Evolutionary conservation across 805 yeast genomes (phyloP).

Genomic region (Komagataella phaffii): DNA sequence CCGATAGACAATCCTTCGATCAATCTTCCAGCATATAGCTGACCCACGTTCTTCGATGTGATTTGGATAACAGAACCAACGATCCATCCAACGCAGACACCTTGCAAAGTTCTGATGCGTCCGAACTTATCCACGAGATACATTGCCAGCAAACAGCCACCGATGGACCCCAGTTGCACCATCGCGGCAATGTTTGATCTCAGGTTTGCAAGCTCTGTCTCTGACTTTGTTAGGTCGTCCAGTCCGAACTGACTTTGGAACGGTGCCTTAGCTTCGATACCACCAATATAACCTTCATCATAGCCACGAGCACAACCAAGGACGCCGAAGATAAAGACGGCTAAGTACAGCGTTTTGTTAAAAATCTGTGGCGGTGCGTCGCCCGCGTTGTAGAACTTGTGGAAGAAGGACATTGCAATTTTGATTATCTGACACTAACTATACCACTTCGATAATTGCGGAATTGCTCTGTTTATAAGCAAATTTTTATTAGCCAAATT

Average conservation of each 20-base stretch:
- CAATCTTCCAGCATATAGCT: constrained; percentile 40
- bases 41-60: constrained; percentile 30
- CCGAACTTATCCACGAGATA: constrained; percentile 37
- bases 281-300: constrained; percentile 41
- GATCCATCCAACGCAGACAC: constrained; percentile 27
- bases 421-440: too few relatives aligned
- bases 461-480: too few relatives aligned
- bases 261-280: constrained; percentile 27
- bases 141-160: constrained; percentile 37
- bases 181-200: constrained; percentile 41
- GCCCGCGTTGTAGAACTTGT: not conserved
- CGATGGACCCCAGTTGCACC: constrained; percentile 39
- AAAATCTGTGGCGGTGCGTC: constrained; percentile 27
- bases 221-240: constrained; percentile 21
- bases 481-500: too few relatives aligned
- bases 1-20: constrained; percentile 44
- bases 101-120: constrained; percentile 32
- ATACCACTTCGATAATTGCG: too few relatives aligned
- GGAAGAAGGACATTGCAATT: too few relatives aligned
- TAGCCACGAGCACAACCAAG: constrained; percentile 44
- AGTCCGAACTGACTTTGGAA: constrained; percentile 31
- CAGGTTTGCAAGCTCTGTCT: constrained; percentile 25
- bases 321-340: constrained; percentile 37
- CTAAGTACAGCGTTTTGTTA: constrained; percentile 29
- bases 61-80: constrained; percentile 34